Evolutionary conservation across 1,284 basidiomycete genomes (phyloP).

Genomic region (Cryptococcus depauperatus): DNA sequence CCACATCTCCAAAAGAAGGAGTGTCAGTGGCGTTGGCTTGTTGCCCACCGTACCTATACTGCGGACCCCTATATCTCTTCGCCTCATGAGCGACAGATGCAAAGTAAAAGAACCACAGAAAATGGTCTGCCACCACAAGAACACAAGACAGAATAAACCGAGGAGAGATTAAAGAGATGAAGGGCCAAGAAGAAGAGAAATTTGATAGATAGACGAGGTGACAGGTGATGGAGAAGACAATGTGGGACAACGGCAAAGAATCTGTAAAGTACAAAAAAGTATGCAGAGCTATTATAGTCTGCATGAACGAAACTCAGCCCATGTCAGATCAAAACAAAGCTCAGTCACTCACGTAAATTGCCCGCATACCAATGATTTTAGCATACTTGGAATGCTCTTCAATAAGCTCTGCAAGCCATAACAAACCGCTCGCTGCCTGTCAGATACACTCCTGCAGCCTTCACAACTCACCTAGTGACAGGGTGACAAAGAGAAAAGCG

Average conservation of each 20-base stretch:
- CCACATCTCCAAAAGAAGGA: constrained; percentile 77
- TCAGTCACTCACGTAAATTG: constrained; percentile 64
- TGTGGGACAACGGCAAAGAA: constrained; percentile 63
- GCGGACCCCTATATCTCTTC: constrained; percentile 30
- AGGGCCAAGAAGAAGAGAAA: constrained; percentile 77
- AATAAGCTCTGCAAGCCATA: constrained; percentile 88
- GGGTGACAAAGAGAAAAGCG: constrained; percentile 68
- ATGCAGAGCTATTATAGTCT: constrained; percentile 73
- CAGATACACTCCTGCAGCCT: not conserved
- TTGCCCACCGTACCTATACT: constrained; percentile 27
- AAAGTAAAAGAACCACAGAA: constrained; percentile 91
- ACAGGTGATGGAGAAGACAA: constrained; percentile 68
- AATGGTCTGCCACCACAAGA: constrained; percentile 79
- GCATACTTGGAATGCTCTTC: constrained; percentile 80
- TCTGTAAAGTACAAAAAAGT: constrained; percentile 69
- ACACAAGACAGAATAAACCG: constrained; percentile 75
- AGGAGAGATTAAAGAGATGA: constrained; percentile 74
- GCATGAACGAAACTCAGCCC: constrained; percentile 7
- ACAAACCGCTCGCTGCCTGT: constrained; percentile 69
- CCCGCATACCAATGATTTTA: constrained; percentile 68
- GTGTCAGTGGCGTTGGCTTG: constrained; percentile 15
- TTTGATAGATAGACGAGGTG: constrained; percentile 85
- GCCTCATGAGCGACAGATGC: constrained; percentile 56
- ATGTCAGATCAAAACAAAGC: not conserved
- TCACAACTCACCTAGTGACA: constrained; percentile 59